Conservation (phyloP, 371 early-diverging fungal genomes). For the Saksenaea vasiformis region DNA sequence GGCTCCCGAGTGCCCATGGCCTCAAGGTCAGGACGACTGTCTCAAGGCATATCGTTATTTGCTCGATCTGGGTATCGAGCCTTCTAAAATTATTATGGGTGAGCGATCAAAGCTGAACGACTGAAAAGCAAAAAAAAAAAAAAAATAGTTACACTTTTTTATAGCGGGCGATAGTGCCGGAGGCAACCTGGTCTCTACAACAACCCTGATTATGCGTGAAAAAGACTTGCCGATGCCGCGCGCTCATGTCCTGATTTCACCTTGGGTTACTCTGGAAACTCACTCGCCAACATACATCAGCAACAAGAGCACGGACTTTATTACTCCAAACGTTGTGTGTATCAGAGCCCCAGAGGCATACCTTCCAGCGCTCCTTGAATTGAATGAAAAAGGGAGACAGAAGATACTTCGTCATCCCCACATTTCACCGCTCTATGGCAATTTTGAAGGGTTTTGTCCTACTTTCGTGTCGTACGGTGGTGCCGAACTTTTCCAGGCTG, state of each 20-base stretch:
- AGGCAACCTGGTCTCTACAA: slow-evolving; percentile 30
- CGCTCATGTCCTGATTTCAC: slow-evolving; percentile 35
- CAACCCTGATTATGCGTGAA: slow-evolving; percentile 19
- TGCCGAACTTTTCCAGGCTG: slow-evolving; percentile 31
- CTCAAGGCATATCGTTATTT: slow-evolving; percentile 31
- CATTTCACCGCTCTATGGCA: slow-evolving; percentile 25
- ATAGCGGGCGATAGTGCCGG: slow-evolving; percentile 45
- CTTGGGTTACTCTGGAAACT: slow-evolving; percentile 32
- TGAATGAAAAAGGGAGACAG: slow-evolving; percentile 11
- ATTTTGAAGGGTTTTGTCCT: slow-evolving; percentile 28
- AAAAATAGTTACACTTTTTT: background rate
- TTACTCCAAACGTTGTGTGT: background rate
- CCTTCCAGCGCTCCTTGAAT: background rate
- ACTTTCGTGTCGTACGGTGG: slow-evolving; percentile 31
- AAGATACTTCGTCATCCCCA: slow-evolving; percentile 17
- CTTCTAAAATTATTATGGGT: slow-evolving; percentile 37
- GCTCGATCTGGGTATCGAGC: slow-evolving; percentile 22
- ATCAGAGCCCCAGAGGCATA: background rate
- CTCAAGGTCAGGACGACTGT: slow-evolving; percentile 20
- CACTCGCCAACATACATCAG: slow-evolving; percentile 15
- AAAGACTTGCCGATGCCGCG: slow-evolving; percentile 25
- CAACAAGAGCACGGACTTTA: slow-evolving; percentile 12
- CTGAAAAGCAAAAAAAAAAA: background rate
- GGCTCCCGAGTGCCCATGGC: slow-evolving; percentile 18
- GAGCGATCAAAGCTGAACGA: too few species aligned